phyloP scores from a whole-genome alignment of 1,284 basidiomycete species.

The Irpex rosettiformis region DNA sequence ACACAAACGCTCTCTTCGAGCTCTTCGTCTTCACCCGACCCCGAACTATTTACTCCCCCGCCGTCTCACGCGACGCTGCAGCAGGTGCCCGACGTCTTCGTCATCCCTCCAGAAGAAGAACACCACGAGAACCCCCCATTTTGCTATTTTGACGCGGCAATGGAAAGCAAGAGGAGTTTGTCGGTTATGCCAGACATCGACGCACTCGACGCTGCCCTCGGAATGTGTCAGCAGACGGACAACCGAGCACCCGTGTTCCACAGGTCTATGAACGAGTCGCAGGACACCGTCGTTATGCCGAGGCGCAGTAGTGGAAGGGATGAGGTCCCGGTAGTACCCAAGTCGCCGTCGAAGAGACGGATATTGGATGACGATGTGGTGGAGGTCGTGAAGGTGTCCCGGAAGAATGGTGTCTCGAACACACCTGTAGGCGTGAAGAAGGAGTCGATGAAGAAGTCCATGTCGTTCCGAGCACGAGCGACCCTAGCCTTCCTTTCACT shows the following conservation, averaged over 20 bases:
- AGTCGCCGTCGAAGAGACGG: constrained; percentile 24
- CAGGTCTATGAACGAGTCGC: constrained; percentile 24
- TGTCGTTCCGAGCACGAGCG: constrained; percentile 55
- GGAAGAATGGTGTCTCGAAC: constrained; percentile 35
- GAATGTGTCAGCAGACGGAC: constrained; percentile 30
- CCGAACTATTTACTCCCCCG: constrained; percentile 22
- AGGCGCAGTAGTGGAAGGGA: constrained; percentile 17
- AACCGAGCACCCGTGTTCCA: constrained; percentile 31
- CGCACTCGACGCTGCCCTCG: constrained; percentile 38
- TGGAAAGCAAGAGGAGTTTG: constrained; percentile 26
- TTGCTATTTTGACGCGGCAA: constrained; percentile 62
- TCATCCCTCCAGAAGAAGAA: constrained; percentile 71
- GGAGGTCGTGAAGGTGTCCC: constrained; percentile 64
- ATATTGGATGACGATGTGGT: constrained; percentile 49
- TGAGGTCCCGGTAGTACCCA: constrained; percentile 17
- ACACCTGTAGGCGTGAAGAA: constrained; percentile 18
- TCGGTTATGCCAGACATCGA: constrained; percentile 38
- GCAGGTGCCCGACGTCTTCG: constrained; percentile 54
- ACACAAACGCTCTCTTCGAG: constrained; percentile 23
- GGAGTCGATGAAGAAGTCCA: constrained; percentile 38
- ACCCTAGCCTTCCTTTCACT: constrained; percentile 61
- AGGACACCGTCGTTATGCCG: constrained; percentile 32
- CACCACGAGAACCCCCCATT: constrained; percentile 50
- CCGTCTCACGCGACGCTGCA: constrained; percentile 26
- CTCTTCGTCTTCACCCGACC: constrained; percentile 18